These are phyloP conservation scores for Coprinellus micaceus DNA, from an alignment of 768 basidiomycete species.

Conservation along the genomic window DNA sequence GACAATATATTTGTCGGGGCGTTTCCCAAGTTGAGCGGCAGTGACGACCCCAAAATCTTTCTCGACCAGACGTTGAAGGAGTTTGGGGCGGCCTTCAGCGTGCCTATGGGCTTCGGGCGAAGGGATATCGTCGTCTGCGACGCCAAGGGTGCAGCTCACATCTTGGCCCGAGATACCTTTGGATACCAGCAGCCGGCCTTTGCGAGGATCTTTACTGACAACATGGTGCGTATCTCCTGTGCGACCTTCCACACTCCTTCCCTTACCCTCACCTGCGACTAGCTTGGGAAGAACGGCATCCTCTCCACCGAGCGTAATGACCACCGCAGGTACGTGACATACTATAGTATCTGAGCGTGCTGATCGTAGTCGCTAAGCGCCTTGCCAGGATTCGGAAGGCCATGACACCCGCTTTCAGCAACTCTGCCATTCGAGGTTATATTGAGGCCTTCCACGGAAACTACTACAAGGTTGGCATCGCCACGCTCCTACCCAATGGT, in stretches of 20 bases:
- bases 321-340: slow-evolving; percentile 36
- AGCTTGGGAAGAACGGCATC: slow-evolving; percentile 36
- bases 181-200: slow-evolving; percentile 41
- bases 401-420: slow-evolving; percentile 50
- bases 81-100: slow-evolving; percentile 44
- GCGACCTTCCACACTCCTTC: neutral
- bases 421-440: slow-evolving; percentile 44
- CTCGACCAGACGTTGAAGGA: slow-evolving; percentile 45
- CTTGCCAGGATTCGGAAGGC: slow-evolving; percentile 48
- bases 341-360: too few species aligned
- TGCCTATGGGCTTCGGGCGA: slow-evolving; percentile 36
- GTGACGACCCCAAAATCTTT: slow-evolving; percentile 27
- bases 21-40: slow-evolving; percentile 22
- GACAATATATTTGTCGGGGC: slow-evolving; percentile 35
- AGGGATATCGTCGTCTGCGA: slow-evolving; percentile 38
- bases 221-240: slow-evolving; percentile 27
- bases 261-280: too few species aligned
- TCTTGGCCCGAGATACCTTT: slow-evolving; percentile 47
- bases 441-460: slow-evolving; percentile 49
- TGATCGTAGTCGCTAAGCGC: too few species aligned
- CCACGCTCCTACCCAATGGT: neutral
- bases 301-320: slow-evolving; percentile 43
- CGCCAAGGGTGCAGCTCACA: slow-evolving; percentile 49
- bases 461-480: slow-evolving; percentile 41
- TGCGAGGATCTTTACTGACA: slow-evolving; percentile 32